Evolutionary conservation across 108 stramenopile genomes (phyloP).

Genomic region (Fragilariopsis cylindrus): DNA sequence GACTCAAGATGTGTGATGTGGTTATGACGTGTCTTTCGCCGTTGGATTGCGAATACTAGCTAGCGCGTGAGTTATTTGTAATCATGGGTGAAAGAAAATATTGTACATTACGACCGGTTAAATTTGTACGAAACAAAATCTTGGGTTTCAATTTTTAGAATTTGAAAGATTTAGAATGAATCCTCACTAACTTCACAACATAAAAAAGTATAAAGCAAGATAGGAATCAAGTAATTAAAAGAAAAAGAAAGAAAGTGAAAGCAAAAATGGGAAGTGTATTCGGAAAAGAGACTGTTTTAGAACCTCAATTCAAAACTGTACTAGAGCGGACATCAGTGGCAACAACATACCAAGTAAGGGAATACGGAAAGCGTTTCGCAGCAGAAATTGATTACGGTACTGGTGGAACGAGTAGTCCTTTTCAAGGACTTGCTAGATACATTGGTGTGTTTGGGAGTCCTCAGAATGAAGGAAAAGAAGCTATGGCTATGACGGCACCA

Average conservation of each 20-base stretch:
- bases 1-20: no score
- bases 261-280: constrained; percentile 75
- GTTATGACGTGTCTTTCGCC: no score
- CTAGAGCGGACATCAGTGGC: constrained; percentile 35
- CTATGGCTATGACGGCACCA: constrained; percentile 87
- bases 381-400: constrained; percentile 23
- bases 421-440: constrained; percentile 67
- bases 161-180: no score
- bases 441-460: constrained; percentile 85
- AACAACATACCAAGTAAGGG: constrained; percentile 73
- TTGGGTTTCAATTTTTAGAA: no score
- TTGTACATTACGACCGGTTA: background rate
- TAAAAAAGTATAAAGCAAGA: no score
- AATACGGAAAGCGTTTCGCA: constrained; percentile 63
- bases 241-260: background rate
- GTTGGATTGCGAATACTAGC: no score
- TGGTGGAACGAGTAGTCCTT: constrained; percentile 49
- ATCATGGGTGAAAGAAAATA: no score
- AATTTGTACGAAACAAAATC: constrained; percentile 4
- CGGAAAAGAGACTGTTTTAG: constrained; percentile 69
- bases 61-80: no score
- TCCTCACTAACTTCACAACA: no score
- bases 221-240: background rate
- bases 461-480: constrained; percentile 58
- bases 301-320: constrained; percentile 65